Evolutionary conservation across 2,329 filamentous ascomycete genomes (phyloP).

Genomic region (Xylaria sp.): DNA sequence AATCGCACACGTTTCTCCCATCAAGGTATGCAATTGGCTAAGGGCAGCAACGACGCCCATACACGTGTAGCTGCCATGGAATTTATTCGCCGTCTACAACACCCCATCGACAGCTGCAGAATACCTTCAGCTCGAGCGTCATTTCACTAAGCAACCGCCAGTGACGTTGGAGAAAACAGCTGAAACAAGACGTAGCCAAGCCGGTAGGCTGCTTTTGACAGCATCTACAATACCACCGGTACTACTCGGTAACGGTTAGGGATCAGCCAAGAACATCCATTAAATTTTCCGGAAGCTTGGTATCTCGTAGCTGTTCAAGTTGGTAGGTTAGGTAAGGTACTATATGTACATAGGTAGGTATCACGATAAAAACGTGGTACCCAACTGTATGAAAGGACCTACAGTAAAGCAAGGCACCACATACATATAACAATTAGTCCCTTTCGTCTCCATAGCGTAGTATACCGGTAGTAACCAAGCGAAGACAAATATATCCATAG

Average conservation of each 20-base stretch:
- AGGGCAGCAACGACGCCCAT: neutral
- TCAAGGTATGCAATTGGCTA: conserved; percentile 27
- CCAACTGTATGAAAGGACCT: neutral
- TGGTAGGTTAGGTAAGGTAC: neutral
- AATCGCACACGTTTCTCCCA: conserved; percentile 41
- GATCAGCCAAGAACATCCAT: conserved; percentile 15
- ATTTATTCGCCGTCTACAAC: conserved; percentile 4
- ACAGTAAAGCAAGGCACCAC: neutral
- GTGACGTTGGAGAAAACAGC: neutral
- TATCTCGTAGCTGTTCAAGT: neutral
- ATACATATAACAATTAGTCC: neutral
- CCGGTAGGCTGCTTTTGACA: conserved; percentile 17
- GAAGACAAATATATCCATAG: conserved; percentile 4
- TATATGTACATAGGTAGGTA: neutral
- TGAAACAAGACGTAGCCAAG: conserved; percentile 34
- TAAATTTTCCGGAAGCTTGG: conserved; percentile 8
- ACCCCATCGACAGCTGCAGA: neutral
- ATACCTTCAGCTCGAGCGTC: neutral
- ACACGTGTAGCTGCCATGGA: neutral
- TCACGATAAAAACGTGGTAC: neutral
- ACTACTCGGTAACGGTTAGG: neutral
- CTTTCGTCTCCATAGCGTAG: neutral
- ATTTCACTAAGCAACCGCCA: neutral
- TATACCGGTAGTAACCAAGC: too few species aligned
- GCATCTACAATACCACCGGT: conserved; percentile 13